Percentiles rank a stretch among this genome's conserved stretches.
Evolutionary conservation across 2,329 filamentous ascomycete species (phyloP).

Genomic region (Alternaria viburni): DNA sequence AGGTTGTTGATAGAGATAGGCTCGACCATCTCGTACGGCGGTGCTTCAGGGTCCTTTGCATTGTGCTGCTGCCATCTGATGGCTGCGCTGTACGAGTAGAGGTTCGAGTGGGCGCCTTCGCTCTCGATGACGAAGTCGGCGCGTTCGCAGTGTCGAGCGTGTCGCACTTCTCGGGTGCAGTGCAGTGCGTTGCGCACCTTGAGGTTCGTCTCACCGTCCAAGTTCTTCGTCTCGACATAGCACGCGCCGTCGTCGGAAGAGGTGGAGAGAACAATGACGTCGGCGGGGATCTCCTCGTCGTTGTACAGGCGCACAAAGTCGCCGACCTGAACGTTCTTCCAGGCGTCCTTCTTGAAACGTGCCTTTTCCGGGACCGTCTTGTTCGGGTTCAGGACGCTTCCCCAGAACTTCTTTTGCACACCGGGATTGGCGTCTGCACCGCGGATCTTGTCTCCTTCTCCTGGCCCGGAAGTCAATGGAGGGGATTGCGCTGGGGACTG

Average conservation of each 20-base stretch:
- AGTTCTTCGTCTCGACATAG: slow-evolving; percentile 96
- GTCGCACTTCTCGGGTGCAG: slow-evolving; percentile 80
- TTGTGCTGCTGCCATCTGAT: slow-evolving; percentile 84
- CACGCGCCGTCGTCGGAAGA: slow-evolving; percentile 94
- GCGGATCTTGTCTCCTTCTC: slow-evolving; percentile 36
- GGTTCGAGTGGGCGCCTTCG: slow-evolving; percentile 87
- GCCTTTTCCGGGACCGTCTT: slow-evolving; percentile 71
- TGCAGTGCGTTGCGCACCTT: slow-evolving; percentile 93
- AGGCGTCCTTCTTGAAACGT: slow-evolving; percentile 88
- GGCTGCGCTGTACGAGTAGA: slow-evolving; percentile 93
- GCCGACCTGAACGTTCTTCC: slow-evolving; percentile 94
- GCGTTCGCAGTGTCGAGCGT: slow-evolving; percentile 90
- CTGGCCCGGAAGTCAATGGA: slow-evolving; percentile 32
- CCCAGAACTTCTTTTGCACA: slow-evolving; percentile 61
- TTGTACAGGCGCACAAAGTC: slow-evolving; percentile 98
- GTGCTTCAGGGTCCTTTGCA: slow-evolving; percentile 65
- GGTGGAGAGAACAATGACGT: slow-evolving; percentile 89
- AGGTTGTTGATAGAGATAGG: slow-evolving; percentile 95
- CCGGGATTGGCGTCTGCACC: slow-evolving; percentile 28
- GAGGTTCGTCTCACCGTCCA: slow-evolving; percentile 97
- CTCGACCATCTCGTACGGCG: slow-evolving; percentile 81
- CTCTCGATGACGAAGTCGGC: slow-evolving; percentile 89
- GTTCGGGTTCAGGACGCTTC: slow-evolving; percentile 76
- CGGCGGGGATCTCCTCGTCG: slow-evolving; percentile 92
- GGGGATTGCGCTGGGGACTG: slow-evolving; percentile 39